Base-by-base conservation (phyloP, 176 grass and related monocot genomes). In the Tillandsia leiboldiana region DNA sequence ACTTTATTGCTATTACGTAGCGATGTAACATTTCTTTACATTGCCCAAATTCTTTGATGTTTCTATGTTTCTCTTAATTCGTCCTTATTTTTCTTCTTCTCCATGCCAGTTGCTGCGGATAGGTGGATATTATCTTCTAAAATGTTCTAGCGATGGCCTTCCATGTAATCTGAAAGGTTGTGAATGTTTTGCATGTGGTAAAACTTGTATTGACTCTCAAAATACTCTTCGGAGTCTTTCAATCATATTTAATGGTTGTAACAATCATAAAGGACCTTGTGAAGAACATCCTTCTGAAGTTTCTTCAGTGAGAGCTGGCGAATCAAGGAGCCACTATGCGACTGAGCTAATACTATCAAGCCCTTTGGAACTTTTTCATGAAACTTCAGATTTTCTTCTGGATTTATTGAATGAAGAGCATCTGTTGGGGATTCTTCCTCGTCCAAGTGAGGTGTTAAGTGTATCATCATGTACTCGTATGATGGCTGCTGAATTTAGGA, bases 121-220 rank as follows among this genome's bases (percentile, higher is more conserved):
- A 51, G 82, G 82, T 72, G 77, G 64, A 64, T 92, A 73, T 72
- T 96, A 90, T 89, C 73, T 92, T 87, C 81, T 96, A 56, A 80
- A 92, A 66, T 96, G 93, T 72, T 72, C 79, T 13, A 67, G 29
- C 68, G 77, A 72, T 61, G 71, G 56, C 81, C 51, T 33, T 20
- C 33, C 26, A 22, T 71, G 26, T 65, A 33, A 42, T 28, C 24
- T 67, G 52, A 72, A 81, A 70, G 64, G 22, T 14, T 92, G 89
- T 68, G 78, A 73, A 73, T 86, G 86, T 78, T 66, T 87, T 18
- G 57, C 68, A 69, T 50, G 51, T 48, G 67, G 76, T 54, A 82
- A 86, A 81, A 20, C 82, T 67, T 72, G 76, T 24, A 13, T 92
- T 58, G 74, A 80, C 78, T 83, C 70, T 70, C 22, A 67, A 72